Base-by-base conservation (phyloP, 169 alveolate genomes). In the Prorocentrum cordatum region DNA sequence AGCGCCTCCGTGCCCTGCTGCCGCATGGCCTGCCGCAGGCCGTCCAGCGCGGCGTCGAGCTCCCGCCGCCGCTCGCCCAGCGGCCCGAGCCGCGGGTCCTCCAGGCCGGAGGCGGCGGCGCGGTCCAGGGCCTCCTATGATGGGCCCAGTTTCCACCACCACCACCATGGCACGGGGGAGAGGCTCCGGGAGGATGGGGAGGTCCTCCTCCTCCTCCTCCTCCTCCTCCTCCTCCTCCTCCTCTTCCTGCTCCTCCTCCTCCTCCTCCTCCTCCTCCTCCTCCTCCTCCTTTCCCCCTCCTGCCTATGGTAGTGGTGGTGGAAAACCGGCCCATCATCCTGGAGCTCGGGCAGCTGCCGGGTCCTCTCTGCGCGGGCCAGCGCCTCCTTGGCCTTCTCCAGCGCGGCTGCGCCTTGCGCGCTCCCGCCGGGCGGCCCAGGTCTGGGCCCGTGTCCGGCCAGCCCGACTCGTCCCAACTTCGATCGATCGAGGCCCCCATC, bases 71-170 rank as follows among this genome's bases (percentile, higher is more conserved):
- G 12, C 2, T 38, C 80, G 24, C 39, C 35, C 24, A 33, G 80
- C 24, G 20, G 59, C 33, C 33, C 73, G 50, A 64, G 47, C 45
- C 36, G 22, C 12, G 47, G 38, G 36, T 72, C 83, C 24, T 72
- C 83, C 7, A 72, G 35, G 24, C 47, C 68, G 29, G 68, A 72
- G 2, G 83, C 83, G 3, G 47, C 26, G 16, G 83, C 83, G 18
- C 35, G 18, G 83, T 72, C 83, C 27, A 72, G 59, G 59, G 83
- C 83, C 33, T 47, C 59, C n/a, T n/a, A n/a, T n/a, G n/a, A n/a
- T n/a, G n/a, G n/a, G n/a, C n/a, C n/a, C n/a, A n/a, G n/a, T n/a
- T n/a, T n/a, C n/a, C n/a, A n/a, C n/a, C n/a, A n/a, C n/a, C n/a
- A n/a, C n/a, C n/a, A n/a, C n/a, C n/a, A n/a, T n/a, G n/a, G n/a